Evolutionary conservation across 1,284 basidiomycete species (phyloP).

Genomic region (Wolfiporia cocos): DNA sequence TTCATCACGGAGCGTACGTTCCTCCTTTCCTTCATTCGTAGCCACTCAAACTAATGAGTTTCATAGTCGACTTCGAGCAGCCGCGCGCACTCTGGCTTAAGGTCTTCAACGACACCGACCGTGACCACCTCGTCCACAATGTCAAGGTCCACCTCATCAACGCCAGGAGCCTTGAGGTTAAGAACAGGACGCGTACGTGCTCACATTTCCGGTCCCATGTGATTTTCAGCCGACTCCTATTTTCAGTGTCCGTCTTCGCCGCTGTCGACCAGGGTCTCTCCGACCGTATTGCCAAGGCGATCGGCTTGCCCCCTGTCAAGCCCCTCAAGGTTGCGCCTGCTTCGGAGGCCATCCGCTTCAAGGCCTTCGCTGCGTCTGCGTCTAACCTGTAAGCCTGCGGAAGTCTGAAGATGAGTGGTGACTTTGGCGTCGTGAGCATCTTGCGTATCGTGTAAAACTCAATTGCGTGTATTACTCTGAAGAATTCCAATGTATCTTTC

Average conservation of each 20-base stretch:
- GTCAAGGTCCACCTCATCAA: conserved; percentile 68
- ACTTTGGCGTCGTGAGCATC: too few relatives aligned
- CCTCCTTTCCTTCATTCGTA: not conserved
- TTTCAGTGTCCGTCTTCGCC: conserved; percentile 73
- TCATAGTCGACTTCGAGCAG: conserved; percentile 84
- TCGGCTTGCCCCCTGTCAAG: conserved; percentile 51
- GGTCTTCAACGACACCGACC: conserved; percentile 69
- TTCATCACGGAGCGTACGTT: conserved; percentile 73
- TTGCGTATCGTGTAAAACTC: too few relatives aligned
- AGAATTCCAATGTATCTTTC: too few relatives aligned
- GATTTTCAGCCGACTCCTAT: conserved; percentile 1
- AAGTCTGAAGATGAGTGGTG: too few relatives aligned
- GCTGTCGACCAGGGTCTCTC: conserved; percentile 69
- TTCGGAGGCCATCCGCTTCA: conserved; percentile 49
- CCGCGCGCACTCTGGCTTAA: conserved; percentile 76
- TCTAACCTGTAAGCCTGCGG: not conserved
- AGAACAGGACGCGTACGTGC: conserved; percentile 65
- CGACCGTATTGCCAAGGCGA: conserved; percentile 68
- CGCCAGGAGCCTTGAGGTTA: conserved; percentile 62
- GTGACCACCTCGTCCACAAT: conserved; percentile 71
- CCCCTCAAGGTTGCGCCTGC: conserved; percentile 65
- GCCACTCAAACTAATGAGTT: conserved; percentile 6
- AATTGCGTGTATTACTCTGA: too few relatives aligned
- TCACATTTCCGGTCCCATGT: not conserved
- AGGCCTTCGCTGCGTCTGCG: conserved; percentile 13